Evolutionary conservation across 2,329 filamentous ascomycete genomes (phyloP), one percentile per base, ranked within the genome.

Genomic region (Ophiosphaerella korrae): DNA sequence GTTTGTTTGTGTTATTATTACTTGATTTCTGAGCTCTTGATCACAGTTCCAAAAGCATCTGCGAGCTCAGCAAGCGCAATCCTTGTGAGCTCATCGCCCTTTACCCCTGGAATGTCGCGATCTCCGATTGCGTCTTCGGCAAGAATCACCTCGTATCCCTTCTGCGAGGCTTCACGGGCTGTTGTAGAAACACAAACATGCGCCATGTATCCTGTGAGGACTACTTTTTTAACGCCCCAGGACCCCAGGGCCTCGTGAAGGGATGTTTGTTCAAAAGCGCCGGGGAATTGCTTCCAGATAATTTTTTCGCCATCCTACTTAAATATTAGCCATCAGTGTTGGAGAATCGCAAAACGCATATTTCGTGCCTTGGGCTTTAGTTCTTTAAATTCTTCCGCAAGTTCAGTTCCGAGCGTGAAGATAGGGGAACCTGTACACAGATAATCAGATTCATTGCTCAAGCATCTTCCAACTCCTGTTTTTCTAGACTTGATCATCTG

Each of bases 131-230:
- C 85, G 65, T 88, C 87, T 59, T 81, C 76, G 0, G 79, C 82
- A 18, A 89, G 65, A 1, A 88, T 48, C 21, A 88, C 81, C 63
- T 89, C 85, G 63, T 84, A 88, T 0, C 85, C 87, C 31, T 78
- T 74, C 67, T 89, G 81, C 4, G 74, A 77, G 1, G 77, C 87
- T 42, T 85, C 80, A 38, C 86, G 75, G 0, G 86, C 83, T 0
- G 87, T 89, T 0, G 84, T 83, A 2, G 84, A 75, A 53, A 88
- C 71, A 78, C 85, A 82, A 1, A 89, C 82, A 67, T 89, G 86
- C 2, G 87, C 85, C 81, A 85, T 86, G 64, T 86, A 86, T 1
- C 83, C 84, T 0, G 75, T 76, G 45, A 87, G 62, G 5, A 89
- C 85, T 26, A 88, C 65, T 77, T 88, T 88, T 60, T 81, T 82